A percentile compares a stretch with the other conserved stretches of the same genome.
phyloP scores from a whole-genome alignment of 1,139 yeast genomes.

The Scheffersomyces stambukii region DNA sequence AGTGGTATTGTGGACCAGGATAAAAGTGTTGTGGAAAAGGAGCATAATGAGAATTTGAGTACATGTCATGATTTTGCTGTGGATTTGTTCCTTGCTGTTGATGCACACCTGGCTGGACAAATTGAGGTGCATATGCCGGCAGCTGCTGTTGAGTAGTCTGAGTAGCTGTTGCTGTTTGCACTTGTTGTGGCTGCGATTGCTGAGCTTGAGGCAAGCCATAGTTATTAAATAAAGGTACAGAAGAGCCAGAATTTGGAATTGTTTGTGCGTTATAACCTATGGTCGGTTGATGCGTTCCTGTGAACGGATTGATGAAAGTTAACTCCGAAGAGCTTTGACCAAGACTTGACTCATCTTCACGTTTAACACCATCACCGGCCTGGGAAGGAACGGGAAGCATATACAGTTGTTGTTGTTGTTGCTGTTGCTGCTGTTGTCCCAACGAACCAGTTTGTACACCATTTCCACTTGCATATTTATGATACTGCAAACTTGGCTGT shows the following conservation, averaged over 20 bases:
- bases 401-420: constrained; percentile 6
- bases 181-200: constrained; percentile 1
- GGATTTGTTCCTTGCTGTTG: constrained; percentile 3
- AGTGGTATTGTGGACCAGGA: constrained; percentile 10
- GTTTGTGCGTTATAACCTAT: constrained; percentile 4
- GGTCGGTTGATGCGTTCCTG: constrained; percentile 7
- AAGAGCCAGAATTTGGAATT: constrained; percentile 6
- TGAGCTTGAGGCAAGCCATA: constrained; percentile 6
- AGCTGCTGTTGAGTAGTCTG: constrained; percentile 7
- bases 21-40: constrained; percentile 14
- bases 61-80: constrained; percentile 6
- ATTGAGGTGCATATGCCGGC: constrained; percentile 3
- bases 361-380: constrained; percentile 5
- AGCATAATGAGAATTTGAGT: constrained; percentile 10
- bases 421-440: constrained; percentile 2
- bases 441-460: constrained; percentile 2
- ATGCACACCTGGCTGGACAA: constrained; percentile 1
- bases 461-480: constrained; percentile 1
- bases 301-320: constrained; percentile 21
- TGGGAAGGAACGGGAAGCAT: constrained; percentile 5
- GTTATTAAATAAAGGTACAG: constrained; percentile 9
- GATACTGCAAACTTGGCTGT: constrained; percentile 11
- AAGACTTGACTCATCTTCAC: constrained; percentile 20
- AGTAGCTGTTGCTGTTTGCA: constrained; percentile 1
- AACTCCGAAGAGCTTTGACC: constrained; percentile 11